These are phyloP conservation scores for Lipomyces kockii DNA, from an alignment of 805 yeast genomes.

Conservation along the genomic window DNA sequence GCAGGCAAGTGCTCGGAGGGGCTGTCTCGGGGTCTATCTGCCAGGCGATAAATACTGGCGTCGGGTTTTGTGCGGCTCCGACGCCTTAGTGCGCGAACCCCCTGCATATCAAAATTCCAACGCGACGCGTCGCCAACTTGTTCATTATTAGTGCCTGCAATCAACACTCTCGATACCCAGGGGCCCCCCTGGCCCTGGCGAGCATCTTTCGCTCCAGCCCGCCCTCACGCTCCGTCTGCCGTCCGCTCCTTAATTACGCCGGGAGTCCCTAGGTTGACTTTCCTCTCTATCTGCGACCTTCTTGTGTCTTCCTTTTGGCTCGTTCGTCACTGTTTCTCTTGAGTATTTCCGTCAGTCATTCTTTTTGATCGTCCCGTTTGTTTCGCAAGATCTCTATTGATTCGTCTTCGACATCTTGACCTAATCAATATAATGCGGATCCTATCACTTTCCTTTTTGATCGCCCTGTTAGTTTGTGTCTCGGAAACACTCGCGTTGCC, in stretches of 20 bases:
- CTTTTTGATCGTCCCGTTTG: background rate
- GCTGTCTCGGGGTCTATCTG: no score
- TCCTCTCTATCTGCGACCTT: background rate
- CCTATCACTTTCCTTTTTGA: background rate
- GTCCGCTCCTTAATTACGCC: background rate
- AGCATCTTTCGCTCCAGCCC: background rate
- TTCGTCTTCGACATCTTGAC: background rate
- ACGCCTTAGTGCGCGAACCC: background rate
- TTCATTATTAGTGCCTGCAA: background rate
- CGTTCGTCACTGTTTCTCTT: background rate
- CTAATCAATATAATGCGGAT: background rate
- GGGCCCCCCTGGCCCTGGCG: background rate
- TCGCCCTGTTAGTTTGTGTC: background rate
- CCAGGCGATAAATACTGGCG: no score
- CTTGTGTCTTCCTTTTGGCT: background rate
- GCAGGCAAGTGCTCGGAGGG: no score
- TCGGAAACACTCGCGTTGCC: background rate
- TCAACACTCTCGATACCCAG: background rate
- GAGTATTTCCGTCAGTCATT: background rate
- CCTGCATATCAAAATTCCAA: constrained; percentile 5
- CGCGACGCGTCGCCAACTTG: background rate
- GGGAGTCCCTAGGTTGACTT: background rate
- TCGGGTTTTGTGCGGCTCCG: no score
- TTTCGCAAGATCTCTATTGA: background rate
- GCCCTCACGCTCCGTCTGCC: background rate